Percentiles rank a stretch among this genome's conserved stretches.
Conservation (phyloP, 2,329 filamentous ascomycete species). For the Blumeria hordei region DNA sequence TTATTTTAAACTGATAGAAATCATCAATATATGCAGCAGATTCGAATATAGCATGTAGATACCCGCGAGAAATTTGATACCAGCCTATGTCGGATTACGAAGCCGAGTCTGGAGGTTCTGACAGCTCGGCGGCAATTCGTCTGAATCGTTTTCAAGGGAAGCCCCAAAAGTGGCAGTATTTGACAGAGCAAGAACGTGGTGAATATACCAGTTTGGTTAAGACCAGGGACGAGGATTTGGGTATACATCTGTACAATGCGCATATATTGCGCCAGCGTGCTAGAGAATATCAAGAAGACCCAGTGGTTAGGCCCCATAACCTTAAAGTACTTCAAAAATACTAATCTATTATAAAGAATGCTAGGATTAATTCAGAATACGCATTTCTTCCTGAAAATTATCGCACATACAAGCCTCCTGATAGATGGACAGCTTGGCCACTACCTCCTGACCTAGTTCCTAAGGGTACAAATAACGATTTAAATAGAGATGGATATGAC, state of each 20-base stretch:
- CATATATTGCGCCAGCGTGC: conserved; percentile 37
- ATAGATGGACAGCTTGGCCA: conserved; percentile 71
- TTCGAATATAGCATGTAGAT: too few relatives aligned
- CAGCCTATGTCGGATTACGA: neutral
- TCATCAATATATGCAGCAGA: too few relatives aligned
- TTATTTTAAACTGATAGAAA: too few relatives aligned
- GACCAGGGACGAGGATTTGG: conserved; percentile 39
- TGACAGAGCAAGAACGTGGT: conserved; percentile 37
- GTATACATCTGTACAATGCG: conserved; percentile 56
- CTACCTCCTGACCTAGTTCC: conserved; percentile 38
- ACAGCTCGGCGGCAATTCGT: conserved; percentile 16
- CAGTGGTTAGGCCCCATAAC: neutral
- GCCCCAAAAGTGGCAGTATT: conserved; percentile 37
- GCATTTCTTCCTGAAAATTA: conserved; percentile 4
- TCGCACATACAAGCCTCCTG: conserved; percentile 25
- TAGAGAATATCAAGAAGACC: conserved; percentile 4
- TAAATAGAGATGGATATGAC: conserved; percentile 23
- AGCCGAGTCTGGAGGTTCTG: neutral
- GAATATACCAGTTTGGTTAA: conserved; percentile 39
- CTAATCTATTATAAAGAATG: neutral
- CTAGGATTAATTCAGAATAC: conserved; percentile 6
- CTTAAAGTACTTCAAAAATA: neutral
- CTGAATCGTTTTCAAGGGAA: conserved; percentile 53
- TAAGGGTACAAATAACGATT: conserved; percentile 24
- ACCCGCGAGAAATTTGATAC: too few relatives aligned